These are phyloP conservation scores for Kregervanrija delftensis DNA, from an alignment of 805 yeast species.

Conservation along the genomic window DNA sequence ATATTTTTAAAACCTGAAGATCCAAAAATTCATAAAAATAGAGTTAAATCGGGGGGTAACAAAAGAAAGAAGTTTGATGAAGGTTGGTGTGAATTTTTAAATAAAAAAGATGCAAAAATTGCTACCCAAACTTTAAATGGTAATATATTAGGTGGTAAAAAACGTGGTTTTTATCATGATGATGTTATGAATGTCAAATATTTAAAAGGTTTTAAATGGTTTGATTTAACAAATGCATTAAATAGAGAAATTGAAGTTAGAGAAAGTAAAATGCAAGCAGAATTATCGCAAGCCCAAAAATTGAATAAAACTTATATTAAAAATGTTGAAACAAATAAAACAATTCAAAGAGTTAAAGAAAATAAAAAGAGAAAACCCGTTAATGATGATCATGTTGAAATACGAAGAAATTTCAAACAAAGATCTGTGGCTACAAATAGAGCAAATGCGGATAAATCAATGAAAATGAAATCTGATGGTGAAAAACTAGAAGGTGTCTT, in stretches of 20 bases:
- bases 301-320: constrained; percentile 77
- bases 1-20: constrained; percentile 85
- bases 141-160: constrained; percentile 85
- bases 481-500: constrained; percentile 39
- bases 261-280: constrained; percentile 81
- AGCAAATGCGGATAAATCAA: constrained; percentile 48
- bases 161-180: constrained; percentile 85
- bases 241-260: constrained; percentile 85
- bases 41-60: constrained; percentile 87
- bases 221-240: constrained; percentile 86
- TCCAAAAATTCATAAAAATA: constrained; percentile 48
- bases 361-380: constrained; percentile 33
- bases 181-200: constrained; percentile 90
- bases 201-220: constrained; percentile 90
- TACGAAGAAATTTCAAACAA: constrained; percentile 64
- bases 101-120: constrained; percentile 80
- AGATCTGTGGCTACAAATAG: constrained; percentile 59
- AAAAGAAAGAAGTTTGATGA: constrained; percentile 82
- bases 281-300: constrained; percentile 81
- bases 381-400: constrained; percentile 25
- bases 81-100: constrained; percentile 93
- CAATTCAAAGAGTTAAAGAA: constrained; percentile 59
- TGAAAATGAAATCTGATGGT: constrained; percentile 29
- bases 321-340: constrained; percentile 82
- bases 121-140: constrained; percentile 86